Conservation (phyloP, 202 grass and related monocot species). For the Brachypodium distachyon region DNA sequence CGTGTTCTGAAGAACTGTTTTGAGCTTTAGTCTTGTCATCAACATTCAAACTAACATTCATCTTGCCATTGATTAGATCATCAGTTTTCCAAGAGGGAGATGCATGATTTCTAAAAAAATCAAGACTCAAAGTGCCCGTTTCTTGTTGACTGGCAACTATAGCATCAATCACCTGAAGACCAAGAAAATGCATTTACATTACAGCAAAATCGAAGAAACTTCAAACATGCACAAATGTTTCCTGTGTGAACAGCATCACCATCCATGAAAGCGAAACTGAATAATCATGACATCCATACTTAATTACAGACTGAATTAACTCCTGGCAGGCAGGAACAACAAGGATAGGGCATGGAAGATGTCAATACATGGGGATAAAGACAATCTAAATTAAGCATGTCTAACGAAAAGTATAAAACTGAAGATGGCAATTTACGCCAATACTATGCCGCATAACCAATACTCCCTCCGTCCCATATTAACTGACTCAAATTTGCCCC, state of each 20-base stretch:
- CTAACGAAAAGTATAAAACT: not conserved
- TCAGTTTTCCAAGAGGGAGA: conserved; percentile 91
- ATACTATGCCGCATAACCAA: no score
- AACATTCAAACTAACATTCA: conserved; percentile 32
- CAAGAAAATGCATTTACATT: not conserved
- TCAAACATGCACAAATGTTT: not conserved
- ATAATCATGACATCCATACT: not conserved
- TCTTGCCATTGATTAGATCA: conserved; percentile 31
- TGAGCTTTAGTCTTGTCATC: conserved; percentile 38
- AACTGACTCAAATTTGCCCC: no score
- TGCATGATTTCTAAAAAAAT: conserved; percentile 66
- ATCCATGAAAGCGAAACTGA: not conserved
- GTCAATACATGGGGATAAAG: not conserved
- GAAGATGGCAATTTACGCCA: not conserved
- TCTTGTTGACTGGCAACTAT: conserved; percentile 70
- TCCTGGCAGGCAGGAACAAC: not conserved
- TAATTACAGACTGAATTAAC: not conserved
- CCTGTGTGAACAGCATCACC: not conserved
- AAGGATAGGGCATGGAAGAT: not conserved
- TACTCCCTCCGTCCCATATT: no score
- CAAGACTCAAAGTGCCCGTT: conserved; percentile 58
- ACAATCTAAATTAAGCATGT: not conserved
- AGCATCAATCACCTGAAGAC: conserved; percentile 64
- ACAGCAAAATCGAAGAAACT: not conserved
- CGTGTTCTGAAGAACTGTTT: conserved; percentile 35